phyloP scores from a whole-genome alignment of 83 land plant species.

The Diphasiastrum complanatum region DNA sequence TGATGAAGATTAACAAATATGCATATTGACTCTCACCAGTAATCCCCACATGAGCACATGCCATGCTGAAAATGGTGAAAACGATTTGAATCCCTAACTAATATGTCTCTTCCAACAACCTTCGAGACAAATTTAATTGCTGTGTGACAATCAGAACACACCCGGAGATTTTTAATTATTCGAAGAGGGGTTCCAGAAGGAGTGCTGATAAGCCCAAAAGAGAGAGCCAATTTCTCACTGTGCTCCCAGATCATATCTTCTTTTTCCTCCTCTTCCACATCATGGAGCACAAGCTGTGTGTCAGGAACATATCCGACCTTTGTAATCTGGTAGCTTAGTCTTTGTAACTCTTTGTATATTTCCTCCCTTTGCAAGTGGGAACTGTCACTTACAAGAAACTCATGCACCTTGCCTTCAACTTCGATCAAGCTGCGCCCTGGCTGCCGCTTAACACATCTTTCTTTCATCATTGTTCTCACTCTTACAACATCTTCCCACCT shows the following conservation, averaged over 20 bases:
- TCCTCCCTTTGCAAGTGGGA: background rate
- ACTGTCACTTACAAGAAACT: background rate
- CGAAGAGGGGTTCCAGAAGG: background rate
- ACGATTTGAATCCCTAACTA: slow-evolving; percentile 8
- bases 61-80: slow-evolving; percentile 10
- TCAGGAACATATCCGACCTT: slow-evolving; percentile 1
- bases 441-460: background rate
- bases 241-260: background rate
- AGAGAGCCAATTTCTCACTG: slow-evolving; percentile 13
- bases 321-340: too few species aligned
- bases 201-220: slow-evolving; percentile 8
- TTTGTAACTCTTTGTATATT: too few species aligned
- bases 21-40: too few species aligned
- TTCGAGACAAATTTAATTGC: slow-evolving; percentile 9
- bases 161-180: background rate
- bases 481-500: slow-evolving; percentile 8
- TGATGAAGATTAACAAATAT: too few species aligned
- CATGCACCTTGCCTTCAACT: slow-evolving; percentile 1
- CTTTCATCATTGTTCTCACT: slow-evolving; percentile 3
- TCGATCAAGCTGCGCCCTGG: slow-evolving; percentile 13
- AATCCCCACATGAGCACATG: slow-evolving; percentile 3
- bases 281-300: background rate
- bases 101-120: background rate
- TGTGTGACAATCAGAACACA: slow-evolving; percentile 4
- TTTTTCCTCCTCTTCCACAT: background rate